A percentile compares a stretch with the other conserved stretches of the same genome.
These are phyloP conservation scores for Kuraishia piskuri DNA, from an alignment of 805 yeast species.

Conservation along the genomic window DNA sequence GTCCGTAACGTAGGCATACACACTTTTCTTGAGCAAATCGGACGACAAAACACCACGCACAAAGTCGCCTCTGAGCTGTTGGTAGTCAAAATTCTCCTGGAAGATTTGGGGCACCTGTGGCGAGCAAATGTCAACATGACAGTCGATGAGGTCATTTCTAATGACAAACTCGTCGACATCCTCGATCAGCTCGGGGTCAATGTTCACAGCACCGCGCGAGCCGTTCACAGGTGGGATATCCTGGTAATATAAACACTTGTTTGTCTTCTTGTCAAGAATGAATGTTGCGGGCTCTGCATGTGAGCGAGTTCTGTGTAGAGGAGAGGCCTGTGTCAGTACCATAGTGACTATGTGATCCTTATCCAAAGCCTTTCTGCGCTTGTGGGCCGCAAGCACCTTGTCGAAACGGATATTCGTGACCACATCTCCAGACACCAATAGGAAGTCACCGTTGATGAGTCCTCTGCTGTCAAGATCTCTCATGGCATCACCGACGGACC, in stretches of 20 bases:
- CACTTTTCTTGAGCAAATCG: conserved; percentile 83
- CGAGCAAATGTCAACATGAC: conserved; percentile 92
- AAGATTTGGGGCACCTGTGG: conserved; percentile 92
- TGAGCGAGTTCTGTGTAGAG: conserved; percentile 78
- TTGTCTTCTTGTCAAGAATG: conserved; percentile 63
- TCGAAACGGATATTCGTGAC: conserved; percentile 84
- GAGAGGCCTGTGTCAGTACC: conserved; percentile 82
- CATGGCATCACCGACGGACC: conserved; percentile 96
- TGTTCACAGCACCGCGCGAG: conserved; percentile 39
- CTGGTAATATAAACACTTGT: conserved; percentile 79
- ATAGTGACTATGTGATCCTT: conserved; percentile 91
- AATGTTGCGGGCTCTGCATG: conserved; percentile 78
- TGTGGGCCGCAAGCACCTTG: conserved; percentile 66
- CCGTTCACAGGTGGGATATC: conserved; percentile 53
- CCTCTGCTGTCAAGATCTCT: conserved; percentile 91
- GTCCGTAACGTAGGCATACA: conserved; percentile 77
- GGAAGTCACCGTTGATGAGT: conserved; percentile 80
- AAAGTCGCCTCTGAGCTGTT: conserved; percentile 76
- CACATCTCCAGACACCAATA: conserved; percentile 89
- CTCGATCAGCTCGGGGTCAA: conserved; percentile 80
- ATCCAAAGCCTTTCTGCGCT: conserved; percentile 61
- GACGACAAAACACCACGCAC: conserved; percentile 85
- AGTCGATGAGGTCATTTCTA: conserved; percentile 91
- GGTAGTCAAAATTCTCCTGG: conserved; percentile 95
- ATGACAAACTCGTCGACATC: conserved; percentile 68